phyloP scores from a whole-genome alignment of 805 yeast species.

The Metschnikowia aberdeeniae region DNA sequence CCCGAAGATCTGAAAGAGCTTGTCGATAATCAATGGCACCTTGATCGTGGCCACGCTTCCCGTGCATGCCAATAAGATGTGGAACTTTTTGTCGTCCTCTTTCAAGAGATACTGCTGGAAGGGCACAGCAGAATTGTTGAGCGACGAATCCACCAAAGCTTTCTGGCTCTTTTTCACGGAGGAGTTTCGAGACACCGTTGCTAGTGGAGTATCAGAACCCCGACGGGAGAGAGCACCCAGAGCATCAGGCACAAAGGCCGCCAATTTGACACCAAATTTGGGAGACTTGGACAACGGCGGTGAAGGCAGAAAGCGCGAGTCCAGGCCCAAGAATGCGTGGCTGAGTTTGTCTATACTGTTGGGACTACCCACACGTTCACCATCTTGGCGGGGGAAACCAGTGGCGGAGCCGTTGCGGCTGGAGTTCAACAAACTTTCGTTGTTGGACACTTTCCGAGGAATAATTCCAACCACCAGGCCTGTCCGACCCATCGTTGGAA shows the following conservation, averaged over 20 bases:
- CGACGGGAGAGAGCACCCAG: slow-evolving; percentile 6
- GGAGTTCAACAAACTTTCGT: slow-evolving; percentile 5
- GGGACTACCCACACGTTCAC: slow-evolving; percentile 10
- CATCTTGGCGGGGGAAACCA: slow-evolving; percentile 6
- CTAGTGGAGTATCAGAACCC: slow-evolving; percentile 13
- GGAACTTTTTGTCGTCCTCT: slow-evolving; percentile 76
- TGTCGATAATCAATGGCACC: slow-evolving; percentile 83
- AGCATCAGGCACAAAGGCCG: neutral
- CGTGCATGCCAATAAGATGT: slow-evolving; percentile 85
- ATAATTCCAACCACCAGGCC: slow-evolving; percentile 7
- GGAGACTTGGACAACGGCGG: slow-evolving; percentile 10
- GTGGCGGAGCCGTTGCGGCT: slow-evolving; percentile 11
- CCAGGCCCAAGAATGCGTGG: slow-evolving; percentile 3
- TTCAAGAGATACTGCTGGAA: slow-evolving; percentile 68
- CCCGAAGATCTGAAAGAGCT: slow-evolving; percentile 76
- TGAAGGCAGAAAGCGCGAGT: slow-evolving; percentile 10
- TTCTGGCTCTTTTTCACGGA: slow-evolving; percentile 39
- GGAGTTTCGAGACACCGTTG: slow-evolving; percentile 6
- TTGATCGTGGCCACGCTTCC: slow-evolving; percentile 97
- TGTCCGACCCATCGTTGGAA: slow-evolving; percentile 11
- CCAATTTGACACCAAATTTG: neutral
- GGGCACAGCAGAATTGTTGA: slow-evolving; percentile 61
- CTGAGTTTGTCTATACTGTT: slow-evolving; percentile 3
- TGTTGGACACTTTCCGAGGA: slow-evolving; percentile 10
- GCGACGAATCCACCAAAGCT: slow-evolving; percentile 52